Base-by-base conservation (phyloP, 2,329 filamentous ascomycete genomes). In the Mariannaea elegans region DNA sequence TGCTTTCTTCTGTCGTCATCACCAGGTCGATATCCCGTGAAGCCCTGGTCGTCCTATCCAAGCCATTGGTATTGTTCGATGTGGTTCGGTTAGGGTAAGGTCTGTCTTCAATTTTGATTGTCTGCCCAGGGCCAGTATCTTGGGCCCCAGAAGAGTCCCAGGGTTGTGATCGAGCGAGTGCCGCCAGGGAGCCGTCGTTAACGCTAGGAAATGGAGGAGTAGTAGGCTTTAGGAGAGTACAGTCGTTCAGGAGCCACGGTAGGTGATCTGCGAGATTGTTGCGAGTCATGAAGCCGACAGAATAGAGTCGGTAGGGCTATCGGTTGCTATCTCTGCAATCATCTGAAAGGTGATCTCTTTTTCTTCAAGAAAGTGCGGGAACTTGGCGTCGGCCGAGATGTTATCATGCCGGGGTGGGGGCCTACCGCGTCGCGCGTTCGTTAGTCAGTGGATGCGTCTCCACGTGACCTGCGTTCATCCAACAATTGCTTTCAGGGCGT, bases 211-310 rank as follows among this genome's bases (percentile, higher is more conserved):
- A 73, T 56, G 76, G 73, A 64, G 75, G 76, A 61, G 71, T 73
- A 57, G 76, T 76, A 59, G 78, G 78, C 71, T 75, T 76, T 65
- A 74, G 74, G 68, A 76, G 71, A 56, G 75, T 71, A 67, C 77
- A 73, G 73, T 84, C 82, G 68, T 78, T 78, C 68, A 86, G 71
- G 70, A 87, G 78, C 85, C 85, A 87, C 67, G 82, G 77, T 67
- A 87, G 76, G 72, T 87, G 83, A 71, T 84, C 80, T 67, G 76
- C 73, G 61, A 87, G 80, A 71, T 87, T 87, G 76, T 87, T 86
- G 72, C 82, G 83, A 78, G 85, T 87, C 85, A 87, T 87, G 78
- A 82, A 83, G 78, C 72, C 79, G 75, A 75, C 68, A 61, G 53
- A 34, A 32, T 50, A 51, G 45, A 65, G 59, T 64, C 68, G 65